phyloP scores from a whole-genome alignment of 768 basidiomycete genomes.

The Collybiopsis luxurians region DNA sequence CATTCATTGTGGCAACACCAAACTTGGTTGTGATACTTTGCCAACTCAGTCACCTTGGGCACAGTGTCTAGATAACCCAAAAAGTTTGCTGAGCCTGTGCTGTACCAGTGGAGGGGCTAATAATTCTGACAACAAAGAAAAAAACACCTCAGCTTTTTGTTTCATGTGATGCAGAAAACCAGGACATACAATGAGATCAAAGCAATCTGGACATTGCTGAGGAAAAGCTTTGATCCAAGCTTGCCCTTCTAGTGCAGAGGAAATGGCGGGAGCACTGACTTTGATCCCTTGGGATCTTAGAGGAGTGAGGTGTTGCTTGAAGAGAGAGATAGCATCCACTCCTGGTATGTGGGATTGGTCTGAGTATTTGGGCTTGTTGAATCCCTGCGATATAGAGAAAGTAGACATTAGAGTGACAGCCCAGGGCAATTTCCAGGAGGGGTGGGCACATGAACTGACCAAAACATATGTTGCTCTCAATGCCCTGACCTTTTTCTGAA shows the following conservation, averaged over 20 bases:
- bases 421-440: too few species aligned
- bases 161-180: too few species aligned
- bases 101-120: too few species aligned
- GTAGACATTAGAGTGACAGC: too few species aligned
- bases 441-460: background rate
- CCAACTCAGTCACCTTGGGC: constrained; percentile 25
- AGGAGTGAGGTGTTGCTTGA: constrained; percentile 35
- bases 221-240: too few species aligned
- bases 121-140: too few species aligned
- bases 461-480: background rate
- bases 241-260: too few species aligned
- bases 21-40: constrained; percentile 33
- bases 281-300: constrained; percentile 25
- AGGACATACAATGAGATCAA: too few species aligned
- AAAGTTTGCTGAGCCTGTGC: constrained; percentile 30
- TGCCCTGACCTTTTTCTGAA: background rate
- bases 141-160: too few species aligned
- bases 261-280: constrained; percentile 24
- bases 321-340: constrained; percentile 27
- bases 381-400: too few species aligned
- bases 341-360: constrained; percentile 32
- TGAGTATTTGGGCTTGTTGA: constrained; percentile 34
- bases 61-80: constrained; percentile 30
- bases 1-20: constrained; percentile 13
- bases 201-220: too few species aligned